A percentile compares a stretch with the other conserved stretches of the same genome.
These are phyloP conservation scores for Crotalaria pallida DNA, from an alignment of 306 rosid species.

Conservation along the genomic window DNA sequence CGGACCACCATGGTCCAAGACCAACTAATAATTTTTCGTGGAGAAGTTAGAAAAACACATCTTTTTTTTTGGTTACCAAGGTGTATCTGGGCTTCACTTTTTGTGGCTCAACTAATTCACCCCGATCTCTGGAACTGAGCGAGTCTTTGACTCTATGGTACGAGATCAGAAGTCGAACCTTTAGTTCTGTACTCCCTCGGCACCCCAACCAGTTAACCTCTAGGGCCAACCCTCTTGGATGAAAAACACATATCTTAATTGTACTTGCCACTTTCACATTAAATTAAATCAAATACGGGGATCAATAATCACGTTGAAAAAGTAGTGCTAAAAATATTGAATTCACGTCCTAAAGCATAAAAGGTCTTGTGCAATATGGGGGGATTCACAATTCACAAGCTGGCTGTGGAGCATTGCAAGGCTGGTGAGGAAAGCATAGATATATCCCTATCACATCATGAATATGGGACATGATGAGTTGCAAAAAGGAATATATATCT, in stretches of 20 bases:
- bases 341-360: constrained; percentile 36
- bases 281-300: background rate
- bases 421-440: constrained; percentile 40
- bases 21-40: no score
- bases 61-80: no score
- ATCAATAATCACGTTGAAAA: background rate
- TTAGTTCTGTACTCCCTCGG: no score
- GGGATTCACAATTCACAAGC: constrained; percentile 38
- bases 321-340: constrained; percentile 1
- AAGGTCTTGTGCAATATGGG: constrained; percentile 9
- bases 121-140: no score
- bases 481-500: constrained; percentile 14
- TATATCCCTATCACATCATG: constrained; percentile 38
- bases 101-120: no score
- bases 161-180: no score
- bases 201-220: no score
- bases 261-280: background rate
- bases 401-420: constrained; percentile 71
- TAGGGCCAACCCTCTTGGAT: no score
- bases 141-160: no score
- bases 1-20: no score
- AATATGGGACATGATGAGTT: constrained; percentile 35
- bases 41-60: no score
- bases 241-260: background rate
- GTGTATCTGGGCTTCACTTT: no score